Percentiles rank a stretch among this genome's conserved stretches.
phyloP scores from a whole-genome alignment of 2,329 filamentous ascomycete genomes.

The Scleromitrula shiraiana region DNA sequence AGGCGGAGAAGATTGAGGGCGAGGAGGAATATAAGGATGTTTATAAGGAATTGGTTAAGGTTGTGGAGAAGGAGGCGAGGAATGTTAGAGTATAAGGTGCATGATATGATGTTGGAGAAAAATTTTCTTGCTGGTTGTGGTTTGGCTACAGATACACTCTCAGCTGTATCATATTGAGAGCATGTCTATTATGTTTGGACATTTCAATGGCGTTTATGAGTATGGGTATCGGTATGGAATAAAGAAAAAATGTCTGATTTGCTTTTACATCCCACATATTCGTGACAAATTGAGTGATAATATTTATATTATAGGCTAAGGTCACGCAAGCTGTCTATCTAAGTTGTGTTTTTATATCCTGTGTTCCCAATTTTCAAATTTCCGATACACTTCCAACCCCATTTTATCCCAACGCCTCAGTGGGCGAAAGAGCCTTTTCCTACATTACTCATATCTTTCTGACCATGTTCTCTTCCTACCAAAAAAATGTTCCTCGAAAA shows the following conservation, averaged over 20 bases:
- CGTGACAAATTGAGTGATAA: too few species aligned
- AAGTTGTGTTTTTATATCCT: too few species aligned
- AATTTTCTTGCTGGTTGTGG: slow-evolving; percentile 3
- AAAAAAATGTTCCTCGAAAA: too few species aligned
- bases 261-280: not conserved
- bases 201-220: slow-evolving; percentile 11
- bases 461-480: too few species aligned
- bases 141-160: slow-evolving; percentile 7
- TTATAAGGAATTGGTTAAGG: slow-evolving; percentile 58
- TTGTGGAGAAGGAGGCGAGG: slow-evolving; percentile 56
- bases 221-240: slow-evolving; percentile 8
- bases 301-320: not conserved
- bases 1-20: slow-evolving; percentile 36
- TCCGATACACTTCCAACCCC: too few species aligned
- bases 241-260: slow-evolving; percentile 1
- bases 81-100: slow-evolving; percentile 33
- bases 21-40: slow-evolving; percentile 54
- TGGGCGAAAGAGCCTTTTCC: too few species aligned
- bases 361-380: too few species aligned
- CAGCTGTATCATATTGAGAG: slow-evolving; percentile 13
- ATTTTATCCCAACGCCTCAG: too few species aligned
- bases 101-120: not conserved
- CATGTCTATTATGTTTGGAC: slow-evolving; percentile 8
- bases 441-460: too few species aligned
- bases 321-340: not conserved